A percentile compares a stretch with the other conserved stretches of the same genome.
Conservation (phyloP, 495 filamentous ascomycete genomes). For the Podospora australis region DNA sequence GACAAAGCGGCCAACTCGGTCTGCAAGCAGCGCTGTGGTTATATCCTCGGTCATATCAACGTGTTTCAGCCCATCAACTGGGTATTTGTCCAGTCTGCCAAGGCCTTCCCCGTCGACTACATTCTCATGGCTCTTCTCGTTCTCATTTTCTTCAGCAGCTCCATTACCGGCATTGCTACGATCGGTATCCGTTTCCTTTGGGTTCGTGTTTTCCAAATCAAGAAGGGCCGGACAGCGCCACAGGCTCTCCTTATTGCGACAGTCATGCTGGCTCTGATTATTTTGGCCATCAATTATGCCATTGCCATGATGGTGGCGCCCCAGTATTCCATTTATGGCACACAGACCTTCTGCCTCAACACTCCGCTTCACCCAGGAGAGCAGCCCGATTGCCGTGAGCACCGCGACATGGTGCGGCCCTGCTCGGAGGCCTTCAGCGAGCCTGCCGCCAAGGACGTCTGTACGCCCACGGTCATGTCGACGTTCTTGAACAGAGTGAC, state of each 20-base stretch:
- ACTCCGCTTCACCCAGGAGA: conserved; percentile 46
- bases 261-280: conserved; percentile 81
- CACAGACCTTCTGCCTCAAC: conserved; percentile 86
- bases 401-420: conserved; percentile 61
- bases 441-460: conserved; percentile 61
- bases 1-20: conserved; percentile 94
- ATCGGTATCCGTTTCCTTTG: conserved; percentile 95
- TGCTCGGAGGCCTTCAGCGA: conserved; percentile 69
- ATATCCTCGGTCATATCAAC: conserved; percentile 84
- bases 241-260: conserved; percentile 90
- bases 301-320: conserved; percentile 87
- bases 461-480: conserved; percentile 82
- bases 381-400: conserved; percentile 74
- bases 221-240: conserved; percentile 80
- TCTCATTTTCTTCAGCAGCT: conserved; percentile 77
- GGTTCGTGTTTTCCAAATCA: conserved; percentile 83
- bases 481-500: conserved; percentile 91
- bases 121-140: conserved; percentile 76
- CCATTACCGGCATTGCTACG: conserved; percentile 74
- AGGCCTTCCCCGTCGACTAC: conserved; percentile 89
- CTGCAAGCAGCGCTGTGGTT: conserved; percentile 86
- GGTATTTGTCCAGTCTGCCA: conserved; percentile 74
- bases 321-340: conserved; percentile 90
- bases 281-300: conserved; percentile 84
- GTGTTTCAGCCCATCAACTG: conserved; percentile 94